Evolutionary conservation across 23 red algal genomes (phyloP), one percentile per base, ranked within the genome.

Genomic region (Gracilaria domingensis): DNA sequence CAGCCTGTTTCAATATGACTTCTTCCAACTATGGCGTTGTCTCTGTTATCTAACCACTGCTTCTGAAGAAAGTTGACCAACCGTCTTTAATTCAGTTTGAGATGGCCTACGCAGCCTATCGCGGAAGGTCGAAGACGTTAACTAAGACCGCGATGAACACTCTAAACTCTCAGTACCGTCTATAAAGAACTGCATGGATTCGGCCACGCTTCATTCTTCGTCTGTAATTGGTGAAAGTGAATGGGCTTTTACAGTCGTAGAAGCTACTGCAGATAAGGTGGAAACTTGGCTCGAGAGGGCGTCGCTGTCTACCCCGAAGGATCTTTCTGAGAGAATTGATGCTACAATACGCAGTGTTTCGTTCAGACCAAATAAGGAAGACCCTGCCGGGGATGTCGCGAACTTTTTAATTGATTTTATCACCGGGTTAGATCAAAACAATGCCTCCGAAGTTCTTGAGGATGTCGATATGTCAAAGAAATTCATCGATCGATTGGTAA

Each of bases 181-280:
- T 44, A 61, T 80, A 34, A 9, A 69, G 8, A 54, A 90, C 45
- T 90, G 86, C 44, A 56, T 90, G 7, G 53, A 79, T 12, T 16
- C 21, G 4, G 26, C 48, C 21, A 38, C 60, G 11, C 48, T 90
- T n/a, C 86, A 90, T 39, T 8, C 53, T 70, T 33, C n/a, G 21
- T 66, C 14, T 38, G 38, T 36, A 6, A 71, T 40, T 12, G 66
- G 20, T 12, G 66, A 40, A 36, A 39, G 13, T 24, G 14, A 4
- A 13, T 24, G 30, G 5, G 9, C 66, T 6, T 8, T 37, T 20
- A 38, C 11, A 8, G 32, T 71, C 66, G 37, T 37, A 39, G 66
- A 36, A 16, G 33, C 37, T 40, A 36, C 37, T 35, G 37, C 28
- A 5, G 66, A 71, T 2, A 71, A 35, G 13, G 12, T 71, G 6